A percentile compares a stretch with the other conserved stretches of the same genome.
Evolutionary conservation across 768 basidiomycete species (phyloP).

Genomic region (Suillus decipiens): DNA sequence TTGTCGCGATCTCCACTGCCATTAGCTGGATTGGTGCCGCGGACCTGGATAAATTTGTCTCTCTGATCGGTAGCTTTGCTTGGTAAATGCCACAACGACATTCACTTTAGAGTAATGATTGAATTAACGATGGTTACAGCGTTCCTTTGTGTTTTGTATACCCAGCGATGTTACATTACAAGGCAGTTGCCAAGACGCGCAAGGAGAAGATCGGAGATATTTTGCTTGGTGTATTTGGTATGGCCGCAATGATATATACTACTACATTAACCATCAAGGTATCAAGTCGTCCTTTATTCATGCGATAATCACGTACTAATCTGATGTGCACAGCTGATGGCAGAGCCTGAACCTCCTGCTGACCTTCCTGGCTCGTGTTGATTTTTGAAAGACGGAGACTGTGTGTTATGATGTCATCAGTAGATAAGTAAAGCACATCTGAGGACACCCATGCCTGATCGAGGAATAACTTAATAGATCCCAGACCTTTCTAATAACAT

Average conservation of each 20-base stretch:
- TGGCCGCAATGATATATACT: conserved; percentile 73
- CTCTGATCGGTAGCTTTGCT: conserved; percentile 90
- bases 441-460: conserved; percentile 2
- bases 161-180: conserved; percentile 91
- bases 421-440: conserved; percentile 2
- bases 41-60: conserved; percentile 95
- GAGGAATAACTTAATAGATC: background rate
- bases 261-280: conserved; percentile 77
- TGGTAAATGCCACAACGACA: conserved; percentile 57
- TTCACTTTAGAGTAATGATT: conserved; percentile 2
- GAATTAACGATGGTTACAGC: conserved; percentile 41
- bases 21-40: conserved; percentile 81
- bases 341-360: conserved; percentile 45
- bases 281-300: conserved; percentile 23
- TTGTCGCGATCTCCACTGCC: conserved; percentile 79
- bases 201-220: conserved; percentile 70
- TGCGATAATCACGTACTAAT: conserved; percentile 16
- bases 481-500: conserved; percentile 1
- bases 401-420: background rate
- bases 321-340: conserved; percentile 52
- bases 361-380: conserved; percentile 39
- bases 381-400: conserved; percentile 5
- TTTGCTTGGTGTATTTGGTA: conserved; percentile 73
- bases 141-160: conserved; percentile 94
- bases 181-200: conserved; percentile 74